These are phyloP conservation scores for Coniella lustricola DNA, from an alignment of 2,329 filamentous ascomycete genomes.

Conservation along the genomic window DNA sequence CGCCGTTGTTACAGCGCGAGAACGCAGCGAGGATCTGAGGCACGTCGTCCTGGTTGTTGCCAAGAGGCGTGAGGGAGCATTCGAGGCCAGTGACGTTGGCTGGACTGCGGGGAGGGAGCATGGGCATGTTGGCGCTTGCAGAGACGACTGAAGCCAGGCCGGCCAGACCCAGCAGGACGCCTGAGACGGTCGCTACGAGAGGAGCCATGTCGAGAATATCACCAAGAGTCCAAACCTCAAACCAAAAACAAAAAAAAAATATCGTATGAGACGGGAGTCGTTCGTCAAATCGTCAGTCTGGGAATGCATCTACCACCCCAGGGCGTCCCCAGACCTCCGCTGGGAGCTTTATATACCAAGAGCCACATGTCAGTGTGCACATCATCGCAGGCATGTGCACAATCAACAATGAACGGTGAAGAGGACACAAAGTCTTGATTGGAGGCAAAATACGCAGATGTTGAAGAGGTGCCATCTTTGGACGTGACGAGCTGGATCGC, in stretches of 20 bases:
- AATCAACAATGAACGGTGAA: no score
- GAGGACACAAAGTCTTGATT: conserved; percentile 2
- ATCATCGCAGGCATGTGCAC: no score
- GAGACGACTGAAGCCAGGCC: conserved; percentile 3
- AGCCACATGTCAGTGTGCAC: no score
- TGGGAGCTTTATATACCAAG: no score
- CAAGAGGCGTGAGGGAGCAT: conserved; percentile 20
- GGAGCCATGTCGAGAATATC: not conserved
- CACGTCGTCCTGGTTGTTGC: conserved; percentile 19
- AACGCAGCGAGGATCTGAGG: conserved; percentile 24
- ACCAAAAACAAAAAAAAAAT: no score
- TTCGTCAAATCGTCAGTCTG: no score
- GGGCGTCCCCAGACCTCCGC: no score
- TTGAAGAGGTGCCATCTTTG: not conserved
- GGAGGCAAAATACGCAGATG: conserved; percentile 12
- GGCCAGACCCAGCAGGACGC: conserved; percentile 4
- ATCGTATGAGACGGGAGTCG: no score
- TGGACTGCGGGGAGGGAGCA: conserved; percentile 11
- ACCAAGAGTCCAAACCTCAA: no score
- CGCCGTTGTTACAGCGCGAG: conserved; percentile 20
- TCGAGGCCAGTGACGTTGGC: conserved; percentile 14
- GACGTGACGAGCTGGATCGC: no score
- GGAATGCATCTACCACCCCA: not conserved
- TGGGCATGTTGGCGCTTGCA: not conserved
- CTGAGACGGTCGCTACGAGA: not conserved